Conservation (phyloP, 306 rosid genomes). For the Dryas octopetala region DNA sequence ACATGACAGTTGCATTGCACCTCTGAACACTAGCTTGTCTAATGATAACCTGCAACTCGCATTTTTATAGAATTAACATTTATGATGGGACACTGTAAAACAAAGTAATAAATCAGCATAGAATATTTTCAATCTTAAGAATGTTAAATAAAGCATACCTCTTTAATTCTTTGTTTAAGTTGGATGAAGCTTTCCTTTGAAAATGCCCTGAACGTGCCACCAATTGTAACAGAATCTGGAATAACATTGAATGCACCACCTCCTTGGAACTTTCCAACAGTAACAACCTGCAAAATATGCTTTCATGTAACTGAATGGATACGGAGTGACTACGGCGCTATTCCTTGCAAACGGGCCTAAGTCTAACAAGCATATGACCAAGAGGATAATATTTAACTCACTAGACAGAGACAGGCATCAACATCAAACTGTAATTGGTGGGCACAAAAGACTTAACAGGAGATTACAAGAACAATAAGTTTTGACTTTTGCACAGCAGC, state of each 20-base stretch:
- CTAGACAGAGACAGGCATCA: no score
- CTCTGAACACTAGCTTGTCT: slow-evolving; percentile 50
- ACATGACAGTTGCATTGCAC: slow-evolving; percentile 49
- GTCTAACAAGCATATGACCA: neutral
- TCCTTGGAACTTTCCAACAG: slow-evolving; percentile 68
- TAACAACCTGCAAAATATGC: slow-evolving; percentile 55
- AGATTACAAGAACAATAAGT: no score
- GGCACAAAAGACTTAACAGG: no score
- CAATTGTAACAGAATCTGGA: slow-evolving; percentile 84
- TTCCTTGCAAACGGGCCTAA: neutral
- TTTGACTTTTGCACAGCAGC: no score
- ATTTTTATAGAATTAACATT: neutral
- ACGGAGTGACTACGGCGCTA: slow-evolving; percentile 24
- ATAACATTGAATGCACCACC: slow-evolving; percentile 87
- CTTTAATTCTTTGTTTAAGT: slow-evolving; percentile 57
- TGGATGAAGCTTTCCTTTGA: slow-evolving; percentile 52
- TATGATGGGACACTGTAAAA: neutral
- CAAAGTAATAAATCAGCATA: neutral
- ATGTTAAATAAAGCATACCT: slow-evolving; percentile 40
- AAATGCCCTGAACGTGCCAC: slow-evolving; percentile 84
- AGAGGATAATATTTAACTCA: neutral
- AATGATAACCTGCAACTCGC: slow-evolving; percentile 37
- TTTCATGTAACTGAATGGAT: slow-evolving; percentile 1
- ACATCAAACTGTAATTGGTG: no score
- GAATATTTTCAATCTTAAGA: neutral